A percentile compares a stretch with the other conserved stretches of the same genome.
Evolutionary conservation across 2,329 filamentous ascomycete genomes (phyloP).

Genomic region (Penicillium vulpinum): DNA sequence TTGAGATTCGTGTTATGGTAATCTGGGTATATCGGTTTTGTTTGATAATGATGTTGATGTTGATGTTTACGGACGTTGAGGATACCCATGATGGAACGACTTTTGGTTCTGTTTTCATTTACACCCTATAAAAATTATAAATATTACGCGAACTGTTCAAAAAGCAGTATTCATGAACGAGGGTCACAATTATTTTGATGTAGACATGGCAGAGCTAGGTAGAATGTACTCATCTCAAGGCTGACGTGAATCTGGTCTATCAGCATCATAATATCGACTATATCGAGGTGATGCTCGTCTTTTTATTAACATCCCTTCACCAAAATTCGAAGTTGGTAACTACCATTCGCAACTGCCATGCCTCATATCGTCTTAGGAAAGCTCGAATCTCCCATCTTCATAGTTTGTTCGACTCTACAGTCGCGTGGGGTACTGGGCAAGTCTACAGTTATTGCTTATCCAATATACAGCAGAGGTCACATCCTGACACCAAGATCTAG

Average conservation of each 20-base stretch:
- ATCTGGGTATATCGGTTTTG: background rate
- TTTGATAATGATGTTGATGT: constrained; percentile 4
- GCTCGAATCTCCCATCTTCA: background rate
- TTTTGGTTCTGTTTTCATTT: background rate
- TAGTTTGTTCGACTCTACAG: too few species aligned
- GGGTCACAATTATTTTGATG: background rate
- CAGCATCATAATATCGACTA: background rate
- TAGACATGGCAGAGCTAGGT: background rate
- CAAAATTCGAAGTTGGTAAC: background rate
- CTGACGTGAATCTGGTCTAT: background rate
- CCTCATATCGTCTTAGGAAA: background rate
- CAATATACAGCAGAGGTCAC: too few species aligned
- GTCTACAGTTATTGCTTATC: too few species aligned
- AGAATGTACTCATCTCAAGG: background rate
- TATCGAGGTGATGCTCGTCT: background rate
- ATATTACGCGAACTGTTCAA: background rate
- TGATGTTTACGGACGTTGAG: constrained; percentile 1
- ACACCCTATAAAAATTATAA: background rate
- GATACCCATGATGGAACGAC: constrained; percentile 12
- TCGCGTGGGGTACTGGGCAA: too few species aligned
- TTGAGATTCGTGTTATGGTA: background rate
- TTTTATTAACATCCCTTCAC: background rate
- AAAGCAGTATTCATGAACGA: background rate
- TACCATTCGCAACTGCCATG: background rate
- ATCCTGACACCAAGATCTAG: too few species aligned